Evolutionary conservation across 1,284 basidiomycete species (phyloP).

Genomic region (Caloboletus inedulis): DNA sequence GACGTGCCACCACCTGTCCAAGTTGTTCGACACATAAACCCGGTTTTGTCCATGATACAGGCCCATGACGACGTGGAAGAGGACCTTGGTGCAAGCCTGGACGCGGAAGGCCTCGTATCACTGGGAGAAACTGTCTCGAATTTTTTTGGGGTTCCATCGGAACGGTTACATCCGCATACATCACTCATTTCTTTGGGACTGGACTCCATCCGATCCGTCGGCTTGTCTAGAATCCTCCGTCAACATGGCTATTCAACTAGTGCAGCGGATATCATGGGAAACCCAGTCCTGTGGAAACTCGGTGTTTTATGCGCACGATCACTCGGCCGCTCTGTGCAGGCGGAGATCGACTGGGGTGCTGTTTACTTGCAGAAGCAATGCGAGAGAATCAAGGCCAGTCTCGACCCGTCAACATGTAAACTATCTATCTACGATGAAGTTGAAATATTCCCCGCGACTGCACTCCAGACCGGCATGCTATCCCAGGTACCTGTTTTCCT

Average conservation of each 20-base stretch:
- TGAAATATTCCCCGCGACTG: conserved; percentile 40
- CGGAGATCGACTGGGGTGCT: conserved; percentile 2
- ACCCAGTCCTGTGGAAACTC: conserved; percentile 11
- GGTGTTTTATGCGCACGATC: background rate
- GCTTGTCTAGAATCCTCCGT: conserved; percentile 38
- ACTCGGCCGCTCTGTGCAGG: background rate
- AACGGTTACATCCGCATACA: conserved; percentile 29
- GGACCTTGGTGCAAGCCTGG: conserved; percentile 1
- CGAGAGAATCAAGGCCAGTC: conserved; percentile 13
- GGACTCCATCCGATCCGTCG: conserved; percentile 49
- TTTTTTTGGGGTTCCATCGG: conserved; percentile 36
- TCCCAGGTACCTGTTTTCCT: conserved; percentile 39
- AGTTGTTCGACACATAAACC: background rate
- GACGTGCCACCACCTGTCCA: background rate
- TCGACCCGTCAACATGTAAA: conserved; percentile 18
- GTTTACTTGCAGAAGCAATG: conserved; percentile 8
- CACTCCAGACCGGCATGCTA: conserved; percentile 49
- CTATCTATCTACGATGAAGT: conserved; percentile 34
- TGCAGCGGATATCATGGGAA: conserved; percentile 37
- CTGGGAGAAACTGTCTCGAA: conserved; percentile 33
- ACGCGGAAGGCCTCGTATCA: conserved; percentile 11
- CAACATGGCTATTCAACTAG: conserved; percentile 33
- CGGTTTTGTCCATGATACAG: background rate
- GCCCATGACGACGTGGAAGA: background rate
- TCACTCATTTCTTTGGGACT: conserved; percentile 47